Conservation (phyloP, 2,329 filamentous ascomycete genomes). For the Alternaria postmessia region DNA sequence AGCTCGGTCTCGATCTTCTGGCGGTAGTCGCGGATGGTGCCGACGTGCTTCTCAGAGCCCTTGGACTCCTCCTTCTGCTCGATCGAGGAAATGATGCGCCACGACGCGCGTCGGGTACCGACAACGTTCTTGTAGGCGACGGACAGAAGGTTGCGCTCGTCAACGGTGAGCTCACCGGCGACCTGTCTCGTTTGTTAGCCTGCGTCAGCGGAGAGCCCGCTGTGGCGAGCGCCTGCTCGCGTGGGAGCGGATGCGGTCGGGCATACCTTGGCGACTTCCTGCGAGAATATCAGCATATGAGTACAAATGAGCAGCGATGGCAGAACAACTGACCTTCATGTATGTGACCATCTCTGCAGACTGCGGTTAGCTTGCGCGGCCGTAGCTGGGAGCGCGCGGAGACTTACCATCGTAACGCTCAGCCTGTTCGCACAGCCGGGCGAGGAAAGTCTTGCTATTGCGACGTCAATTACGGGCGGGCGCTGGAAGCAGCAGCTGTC, state of each 20-base stretch:
- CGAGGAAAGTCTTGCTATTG: slow-evolving; percentile 90
- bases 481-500: slow-evolving; percentile 23
- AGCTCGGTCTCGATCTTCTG: slow-evolving; percentile 98
- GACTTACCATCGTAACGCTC: slow-evolving; percentile 95
- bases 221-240: slow-evolving; percentile 30
- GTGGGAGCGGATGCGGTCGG: slow-evolving; percentile 29
- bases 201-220: slow-evolving; percentile 14
- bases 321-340: slow-evolving; percentile 78
- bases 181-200: slow-evolving; percentile 56
- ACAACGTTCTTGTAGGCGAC: slow-evolving; percentile 99
- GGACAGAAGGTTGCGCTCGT: slow-evolving; percentile 89
- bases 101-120: slow-evolving; percentile 96
- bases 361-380: slow-evolving; percentile 45
- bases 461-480: slow-evolving; percentile 37
- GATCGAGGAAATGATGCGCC: slow-evolving; percentile 99
- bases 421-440: slow-evolving; percentile 99
- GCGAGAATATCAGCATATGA: slow-evolving; percentile 49
- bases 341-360: slow-evolving; percentile 90
- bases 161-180: slow-evolving; percentile 72
- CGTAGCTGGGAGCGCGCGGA: slow-evolving; percentile 24
- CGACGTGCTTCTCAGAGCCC: slow-evolving; percentile 93
- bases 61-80: slow-evolving; percentile 99
- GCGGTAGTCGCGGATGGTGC: slow-evolving; percentile 94
- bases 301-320: background rate
- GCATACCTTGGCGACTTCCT: slow-evolving; percentile 92